Evolutionary conservation across 306 rosid species (phyloP), one percentile per base, ranked within the genome.

Genomic region (Medicago ruthenica): DNA sequence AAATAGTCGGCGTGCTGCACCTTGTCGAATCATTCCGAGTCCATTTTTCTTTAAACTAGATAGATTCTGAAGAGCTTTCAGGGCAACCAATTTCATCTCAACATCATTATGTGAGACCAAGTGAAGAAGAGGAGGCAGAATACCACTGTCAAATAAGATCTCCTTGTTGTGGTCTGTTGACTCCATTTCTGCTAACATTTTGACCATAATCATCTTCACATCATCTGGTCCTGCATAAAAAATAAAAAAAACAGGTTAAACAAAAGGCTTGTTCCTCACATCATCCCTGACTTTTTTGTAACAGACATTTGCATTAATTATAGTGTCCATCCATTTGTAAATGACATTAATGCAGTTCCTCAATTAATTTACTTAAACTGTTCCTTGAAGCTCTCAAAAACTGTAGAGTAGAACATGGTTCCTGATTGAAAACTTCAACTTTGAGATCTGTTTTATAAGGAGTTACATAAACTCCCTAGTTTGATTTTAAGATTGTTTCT

Each of bases 141-240:
- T 85, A 68, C 96, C 98, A 45, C 80, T 87, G 54, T 89, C 87
- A 74, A 90, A 57, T 81, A 90, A 68, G 42, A 89, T 75, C 77
- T 89, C 98, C 76, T 89, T 93, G 75, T 83, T 93, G 80, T 85
- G 93, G 78, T 90, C 93, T 2, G 90, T 89, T 85, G 91, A 82
- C 73, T 93, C 98, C 91, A 93, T 85, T 71, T 89, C 95, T 41
- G 95, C 93, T 76, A 93, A 77, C 55, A 73, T 82, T 54, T 74
- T 79, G 16, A 88, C 90, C 98, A 93, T 93, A 60, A 18, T 58
- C 86, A 69, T 70, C 88, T 86, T 90, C 14, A 89, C 95, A 71
- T 90, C 89, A 48, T 87, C 90, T 4, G 90, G 76, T 75, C 96
- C 96, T 93, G 87, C 74, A 80, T n/a, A 51, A 58, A 57, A 20